Conservation (phyloP, 371 early-diverging fungal species). For the Zopfochytrium polystomum region DNA sequence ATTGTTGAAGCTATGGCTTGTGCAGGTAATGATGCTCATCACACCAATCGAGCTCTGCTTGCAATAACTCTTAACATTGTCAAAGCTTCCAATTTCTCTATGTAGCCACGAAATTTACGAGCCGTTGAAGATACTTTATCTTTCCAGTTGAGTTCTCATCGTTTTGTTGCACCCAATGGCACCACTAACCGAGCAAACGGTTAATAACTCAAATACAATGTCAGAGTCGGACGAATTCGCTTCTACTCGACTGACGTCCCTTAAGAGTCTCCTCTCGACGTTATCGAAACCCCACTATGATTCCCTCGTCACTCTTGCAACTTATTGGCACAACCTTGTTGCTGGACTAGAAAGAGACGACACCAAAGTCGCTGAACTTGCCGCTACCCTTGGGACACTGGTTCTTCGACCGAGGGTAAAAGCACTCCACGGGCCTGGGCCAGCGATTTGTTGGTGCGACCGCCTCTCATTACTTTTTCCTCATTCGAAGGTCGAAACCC, state of each 20-base stretch:
- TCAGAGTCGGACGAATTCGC: slow-evolving; percentile 39
- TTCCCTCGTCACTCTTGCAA: slow-evolving; percentile 23
- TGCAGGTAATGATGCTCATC: too few relatives aligned
- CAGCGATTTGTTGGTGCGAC: not conserved
- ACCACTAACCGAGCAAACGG: too few relatives aligned
- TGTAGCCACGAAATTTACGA: slow-evolving; percentile 43
- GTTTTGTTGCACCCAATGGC: not conserved
- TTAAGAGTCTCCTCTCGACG: slow-evolving; percentile 37
- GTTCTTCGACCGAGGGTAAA: slow-evolving; percentile 38
- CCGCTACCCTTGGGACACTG: slow-evolving; percentile 26
- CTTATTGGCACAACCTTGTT: slow-evolving; percentile 23
- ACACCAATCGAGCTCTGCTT: too few relatives aligned
- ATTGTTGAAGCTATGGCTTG: slow-evolving; percentile 32
- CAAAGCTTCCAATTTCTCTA: slow-evolving; percentile 26
- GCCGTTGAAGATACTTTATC: slow-evolving; percentile 42
- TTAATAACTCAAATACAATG: not conserved
- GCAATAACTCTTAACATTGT: not conserved
- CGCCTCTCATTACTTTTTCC: not conserved
- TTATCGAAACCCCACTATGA: slow-evolving; percentile 31
- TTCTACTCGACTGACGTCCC: slow-evolving; percentile 24
- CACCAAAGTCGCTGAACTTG: slow-evolving; percentile 24
- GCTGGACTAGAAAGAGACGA: slow-evolving; percentile 15
- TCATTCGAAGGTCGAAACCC: slow-evolving; percentile 19
- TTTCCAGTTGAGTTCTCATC: slow-evolving; percentile 27
- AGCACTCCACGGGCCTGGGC: not conserved